phyloP scores from a whole-genome alignment of 2,329 filamentous ascomycete genomes.

The Tolypocladium paradoxum region DNA sequence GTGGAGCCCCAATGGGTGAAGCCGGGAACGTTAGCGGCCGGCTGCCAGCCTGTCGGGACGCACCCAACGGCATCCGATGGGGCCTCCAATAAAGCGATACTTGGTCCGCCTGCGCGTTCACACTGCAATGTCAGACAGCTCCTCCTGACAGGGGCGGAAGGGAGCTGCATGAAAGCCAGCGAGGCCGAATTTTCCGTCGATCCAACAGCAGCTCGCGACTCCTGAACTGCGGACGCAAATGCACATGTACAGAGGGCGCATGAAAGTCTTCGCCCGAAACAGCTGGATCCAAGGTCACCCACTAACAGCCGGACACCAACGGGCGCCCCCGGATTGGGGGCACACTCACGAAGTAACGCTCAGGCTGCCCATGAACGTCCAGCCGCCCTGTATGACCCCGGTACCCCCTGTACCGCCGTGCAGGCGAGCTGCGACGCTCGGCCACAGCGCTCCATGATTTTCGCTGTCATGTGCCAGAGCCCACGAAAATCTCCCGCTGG shows the following conservation, averaged over 20 bases:
- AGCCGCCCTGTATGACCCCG: background rate
- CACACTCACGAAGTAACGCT: too few species aligned
- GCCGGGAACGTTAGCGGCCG: constrained; percentile 10
- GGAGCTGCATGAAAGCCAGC: background rate
- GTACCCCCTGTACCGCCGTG: background rate
- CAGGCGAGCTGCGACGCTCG: background rate
- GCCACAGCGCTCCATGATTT: background rate
- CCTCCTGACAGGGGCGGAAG: background rate
- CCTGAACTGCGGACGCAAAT: too few species aligned
- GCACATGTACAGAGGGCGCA: too few species aligned
- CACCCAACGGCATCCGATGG: constrained; percentile 6
- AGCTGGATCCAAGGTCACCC: background rate
- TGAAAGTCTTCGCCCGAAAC: too few species aligned
- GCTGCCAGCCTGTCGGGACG: constrained; percentile 18
- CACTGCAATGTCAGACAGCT: background rate
- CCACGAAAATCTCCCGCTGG: constrained; percentile 8
- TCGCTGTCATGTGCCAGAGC: constrained; percentile 7
- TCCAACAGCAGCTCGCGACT: background rate
- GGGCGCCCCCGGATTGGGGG: background rate
- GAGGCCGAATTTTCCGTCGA: background rate
- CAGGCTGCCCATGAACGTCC: background rate
- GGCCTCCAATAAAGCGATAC: background rate
- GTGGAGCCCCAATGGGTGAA: background rate
- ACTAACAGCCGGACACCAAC: background rate
- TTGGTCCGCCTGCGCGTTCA: background rate